phyloP scores from a whole-genome alignment of 202 grass and related monocot genomes.

The Saccharum hybrid region DNA sequence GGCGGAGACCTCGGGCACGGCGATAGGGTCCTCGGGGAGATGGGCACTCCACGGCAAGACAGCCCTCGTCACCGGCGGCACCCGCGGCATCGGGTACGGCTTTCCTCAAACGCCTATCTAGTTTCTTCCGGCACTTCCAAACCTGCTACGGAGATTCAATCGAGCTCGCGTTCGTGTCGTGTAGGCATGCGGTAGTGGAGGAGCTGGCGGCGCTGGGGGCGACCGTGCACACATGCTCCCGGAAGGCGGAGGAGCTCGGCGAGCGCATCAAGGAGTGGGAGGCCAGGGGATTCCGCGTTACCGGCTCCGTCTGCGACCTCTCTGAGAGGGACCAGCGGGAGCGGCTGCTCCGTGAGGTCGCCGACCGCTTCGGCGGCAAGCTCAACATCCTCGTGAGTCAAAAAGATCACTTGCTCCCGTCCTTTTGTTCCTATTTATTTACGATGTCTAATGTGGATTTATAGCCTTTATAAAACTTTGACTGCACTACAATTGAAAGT shows the following conservation, averaged over 20 bases:
- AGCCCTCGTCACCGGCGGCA: constrained; percentile 77
- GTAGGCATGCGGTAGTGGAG: constrained; percentile 60
- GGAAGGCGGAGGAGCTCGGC: constrained; percentile 71
- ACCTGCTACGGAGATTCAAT: not conserved
- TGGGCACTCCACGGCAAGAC: constrained; percentile 71
- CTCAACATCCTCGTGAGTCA: constrained; percentile 77
- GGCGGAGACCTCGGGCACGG: constrained; percentile 15
- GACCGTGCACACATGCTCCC: constrained; percentile 66
- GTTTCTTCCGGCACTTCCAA: not conserved
- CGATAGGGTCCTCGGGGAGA: constrained; percentile 34
- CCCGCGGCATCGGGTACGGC: constrained; percentile 73
- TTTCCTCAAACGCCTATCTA: not conserved
- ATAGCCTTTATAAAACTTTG: not conserved
- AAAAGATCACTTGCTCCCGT: not conserved
- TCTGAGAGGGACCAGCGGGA: constrained; percentile 69
- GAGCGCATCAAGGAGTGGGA: constrained; percentile 67
- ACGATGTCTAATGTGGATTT: not conserved
- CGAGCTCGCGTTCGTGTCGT: not conserved
- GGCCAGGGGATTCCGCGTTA: constrained; percentile 55
- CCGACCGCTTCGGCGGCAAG: constrained; percentile 55
- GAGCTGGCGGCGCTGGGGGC: constrained; percentile 64
- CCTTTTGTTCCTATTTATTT: not conserved
- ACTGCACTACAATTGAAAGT: no score
- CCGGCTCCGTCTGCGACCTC: constrained; percentile 73
- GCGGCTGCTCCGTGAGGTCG: constrained; percentile 51